Evolutionary conservation across 129 eudicot species (phyloP), one percentile per base, ranked within the genome.

Genomic region (Helichrysum umbraculigerum): DNA sequence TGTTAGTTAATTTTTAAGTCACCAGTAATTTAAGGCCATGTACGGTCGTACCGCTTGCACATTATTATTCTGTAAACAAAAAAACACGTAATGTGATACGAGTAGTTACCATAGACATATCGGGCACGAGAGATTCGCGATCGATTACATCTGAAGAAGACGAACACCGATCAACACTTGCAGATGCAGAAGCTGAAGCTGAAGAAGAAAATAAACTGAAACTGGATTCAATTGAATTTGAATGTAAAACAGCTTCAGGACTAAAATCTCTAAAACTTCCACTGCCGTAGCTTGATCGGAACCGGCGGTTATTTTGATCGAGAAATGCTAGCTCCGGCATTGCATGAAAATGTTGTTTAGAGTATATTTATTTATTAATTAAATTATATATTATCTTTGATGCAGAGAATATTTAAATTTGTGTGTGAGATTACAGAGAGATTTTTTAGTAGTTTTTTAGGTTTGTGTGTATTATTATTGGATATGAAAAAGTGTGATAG

Each of bases 81-180:
- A 41, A 21, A 62, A 7, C 0, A 28, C 16, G 41, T 70, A 70
- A 28, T 6, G 58, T 60, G 22, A 20, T 65, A 56, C 25, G 8
- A 14, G 22, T 54, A 66, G 22, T 61, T 35, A 85, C 90, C 65
- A 77, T 80, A 66, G 83, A 83, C 67, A 69, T 30, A 41, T 83
- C 84, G 44, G 90, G 85, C 42, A 82, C 74, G 65, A 77, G 76
- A 77, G 89, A 86, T 15, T 86, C 84, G 37, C 81, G 93, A 83
- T 87, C 96, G 58, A 71, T 86, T 1, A 75, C 81, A 67, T 89
- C 91, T 41, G 98, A 88, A 29, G 90, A 81, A 66, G 89, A 90
- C n/a, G 98, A 92, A 85, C 92, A 86, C 41, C 94, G 88, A 30
- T 90, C 98, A 20, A 88, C 90, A 63, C 94, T 87, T 17, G 78